Conservation (phyloP, 768 basidiomycete genomes). For the Termitomyces sp. region DNA sequence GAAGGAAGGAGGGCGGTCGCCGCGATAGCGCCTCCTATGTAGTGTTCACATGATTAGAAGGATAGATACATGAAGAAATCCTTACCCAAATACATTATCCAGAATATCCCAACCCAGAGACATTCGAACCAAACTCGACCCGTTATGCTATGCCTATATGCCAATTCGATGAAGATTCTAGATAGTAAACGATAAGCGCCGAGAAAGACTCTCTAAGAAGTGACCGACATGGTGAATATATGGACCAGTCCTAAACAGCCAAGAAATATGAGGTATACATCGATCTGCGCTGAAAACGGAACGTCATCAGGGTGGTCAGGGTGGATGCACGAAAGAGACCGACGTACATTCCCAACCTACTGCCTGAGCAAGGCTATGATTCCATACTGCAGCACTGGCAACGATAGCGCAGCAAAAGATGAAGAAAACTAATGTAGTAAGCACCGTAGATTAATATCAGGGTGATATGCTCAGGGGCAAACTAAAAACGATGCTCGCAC, state of each 20-base stretch:
- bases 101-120: slow-evolving; percentile 56
- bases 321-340: neutral
- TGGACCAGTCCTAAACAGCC: slow-evolving; percentile 56
- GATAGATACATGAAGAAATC: slow-evolving; percentile 13
- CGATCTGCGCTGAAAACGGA: slow-evolving; percentile 40
- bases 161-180: slow-evolving; percentile 58
- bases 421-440: slow-evolving; percentile 44
- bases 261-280: slow-evolving; percentile 57
- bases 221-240: slow-evolving; percentile 56
- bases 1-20: slow-evolving; percentile 37
- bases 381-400: slow-evolving; percentile 68
- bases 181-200: slow-evolving; percentile 5
- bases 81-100: slow-evolving; percentile 57
- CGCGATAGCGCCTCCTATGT: slow-evolving; percentile 51
- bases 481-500: slow-evolving; percentile 27
- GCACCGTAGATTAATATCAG: slow-evolving; percentile 5
- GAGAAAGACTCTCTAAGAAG: neutral
- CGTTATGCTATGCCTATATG: slow-evolving; percentile 46
- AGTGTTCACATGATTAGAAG: neutral
- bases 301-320: slow-evolving; percentile 2
- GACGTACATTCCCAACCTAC: slow-evolving; percentile 37
- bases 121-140: slow-evolving; percentile 74
- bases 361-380: slow-evolving; percentile 46
- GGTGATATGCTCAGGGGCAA: neutral
- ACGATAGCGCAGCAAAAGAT: slow-evolving; percentile 63